A percentile compares a stretch with the other conserved stretches of the same genome.
Evolutionary conservation across 441 rosid genomes (phyloP).

Genomic region (Pelargonium hybrid): DNA sequence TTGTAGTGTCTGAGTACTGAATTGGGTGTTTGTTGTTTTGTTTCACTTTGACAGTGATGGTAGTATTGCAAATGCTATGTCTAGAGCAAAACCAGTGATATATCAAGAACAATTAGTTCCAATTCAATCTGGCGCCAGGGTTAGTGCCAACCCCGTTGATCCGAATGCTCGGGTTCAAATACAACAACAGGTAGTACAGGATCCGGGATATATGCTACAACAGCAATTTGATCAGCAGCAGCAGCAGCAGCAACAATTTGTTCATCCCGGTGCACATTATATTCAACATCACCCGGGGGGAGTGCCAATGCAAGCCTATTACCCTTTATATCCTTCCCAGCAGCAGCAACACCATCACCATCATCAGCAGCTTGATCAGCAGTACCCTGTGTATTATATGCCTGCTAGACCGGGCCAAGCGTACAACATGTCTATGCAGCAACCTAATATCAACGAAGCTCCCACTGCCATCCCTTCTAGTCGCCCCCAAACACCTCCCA

Average conservation of each 20-base stretch:
- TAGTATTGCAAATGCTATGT: conserved; percentile 53
- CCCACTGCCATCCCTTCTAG: conserved; percentile 31
- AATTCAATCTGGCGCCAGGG: conserved; percentile 25
- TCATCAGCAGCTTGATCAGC: conserved; percentile 67
- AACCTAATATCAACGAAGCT: conserved; percentile 45
- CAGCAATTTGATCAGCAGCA: conserved; percentile 45
- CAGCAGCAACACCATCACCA: conserved; percentile 54
- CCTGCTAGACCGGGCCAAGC: conserved; percentile 47
- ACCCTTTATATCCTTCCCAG: conserved; percentile 58
- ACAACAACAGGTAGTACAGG: conserved; percentile 40
- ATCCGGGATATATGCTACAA: conserved; percentile 48
- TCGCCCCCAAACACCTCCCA: conserved; percentile 48
- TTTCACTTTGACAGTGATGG: conserved; percentile 44
- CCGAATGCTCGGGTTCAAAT: conserved; percentile 39
- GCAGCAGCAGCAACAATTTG: conserved; percentile 49
- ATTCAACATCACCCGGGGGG: conserved; percentile 63
- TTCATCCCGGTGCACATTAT: conserved; percentile 58
- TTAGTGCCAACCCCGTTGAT: conserved; percentile 35
- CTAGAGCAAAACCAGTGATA: conserved; percentile 44
- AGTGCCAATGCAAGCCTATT: conserved; percentile 54
- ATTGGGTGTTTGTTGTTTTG: conserved; percentile 22
- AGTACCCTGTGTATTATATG: conserved; percentile 63
- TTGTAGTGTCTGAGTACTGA: conserved; percentile 23
- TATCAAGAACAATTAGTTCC: conserved; percentile 33
- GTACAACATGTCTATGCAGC: conserved; percentile 59